These are phyloP conservation scores for Zygotorulaspora mrakii DNA, from an alignment of 1,139 yeast genomes.

Conservation along the genomic window DNA sequence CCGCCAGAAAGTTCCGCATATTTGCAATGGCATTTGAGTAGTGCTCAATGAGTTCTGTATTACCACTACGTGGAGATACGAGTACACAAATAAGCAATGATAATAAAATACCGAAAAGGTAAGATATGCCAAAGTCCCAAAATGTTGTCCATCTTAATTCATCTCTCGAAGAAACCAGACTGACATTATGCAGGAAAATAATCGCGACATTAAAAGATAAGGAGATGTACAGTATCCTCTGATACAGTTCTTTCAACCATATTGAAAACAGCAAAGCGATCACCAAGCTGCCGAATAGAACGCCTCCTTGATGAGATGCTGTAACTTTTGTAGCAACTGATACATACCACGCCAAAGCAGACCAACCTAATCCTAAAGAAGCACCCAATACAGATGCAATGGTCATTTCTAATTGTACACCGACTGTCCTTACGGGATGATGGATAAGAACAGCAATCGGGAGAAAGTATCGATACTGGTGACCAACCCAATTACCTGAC, in stretches of 20 bases:
- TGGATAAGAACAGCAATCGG: conserved; percentile 44
- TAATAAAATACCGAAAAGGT: conserved; percentile 42
- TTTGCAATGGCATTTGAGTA: conserved; percentile 25
- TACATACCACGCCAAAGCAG: conserved; percentile 42
- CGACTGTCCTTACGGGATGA: conserved; percentile 47
- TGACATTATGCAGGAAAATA: conserved; percentile 37
- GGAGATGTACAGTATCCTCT: conserved; percentile 41
- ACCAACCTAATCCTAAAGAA: conserved; percentile 48
- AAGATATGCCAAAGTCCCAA: conserved; percentile 46
- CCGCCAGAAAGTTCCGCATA: conserved; percentile 29
- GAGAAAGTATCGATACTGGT: conserved; percentile 37
- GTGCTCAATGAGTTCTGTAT: conserved; percentile 30
- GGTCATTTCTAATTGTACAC: conserved; percentile 49
- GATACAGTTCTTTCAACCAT: conserved; percentile 43
- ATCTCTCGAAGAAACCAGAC: conserved; percentile 24
- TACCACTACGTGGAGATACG: conserved; percentile 43
- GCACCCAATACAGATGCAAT: conserved; percentile 43
- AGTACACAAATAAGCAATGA: conserved; percentile 39
- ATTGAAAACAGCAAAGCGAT: conserved; percentile 40
- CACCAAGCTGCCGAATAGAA: conserved; percentile 44
- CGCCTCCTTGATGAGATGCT: conserved; percentile 45
- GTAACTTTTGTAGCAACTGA: conserved; percentile 42
- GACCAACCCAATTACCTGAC: conserved; percentile 44
- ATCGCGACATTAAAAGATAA: conserved; percentile 41
- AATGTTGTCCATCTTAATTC: conserved; percentile 38